These are phyloP conservation scores for Knoxdaviesia proteae DNA, from an alignment of 2,329 filamentous ascomycete species.

Conservation along the genomic window DNA sequence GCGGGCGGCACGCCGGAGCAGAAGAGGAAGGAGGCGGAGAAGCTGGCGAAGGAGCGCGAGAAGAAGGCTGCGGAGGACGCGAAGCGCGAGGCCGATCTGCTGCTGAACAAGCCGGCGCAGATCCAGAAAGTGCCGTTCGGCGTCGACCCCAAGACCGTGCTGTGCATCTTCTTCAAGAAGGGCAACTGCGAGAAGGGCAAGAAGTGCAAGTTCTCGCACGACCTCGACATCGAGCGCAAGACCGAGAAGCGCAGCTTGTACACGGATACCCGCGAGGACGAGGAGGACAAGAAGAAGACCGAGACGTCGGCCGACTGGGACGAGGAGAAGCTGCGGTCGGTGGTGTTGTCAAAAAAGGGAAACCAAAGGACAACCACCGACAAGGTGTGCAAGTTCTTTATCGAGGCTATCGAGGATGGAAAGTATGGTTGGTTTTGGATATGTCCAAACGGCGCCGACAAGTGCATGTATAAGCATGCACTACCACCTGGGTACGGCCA, in stretches of 20 bases:
- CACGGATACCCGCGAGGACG: slow-evolving; percentile 55
- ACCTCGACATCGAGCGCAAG: slow-evolving; percentile 74
- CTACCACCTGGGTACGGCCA: slow-evolving; percentile 67
- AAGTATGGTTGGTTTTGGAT: slow-evolving; percentile 99
- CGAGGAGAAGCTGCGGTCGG: slow-evolving; percentile 79
- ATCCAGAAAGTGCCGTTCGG: slow-evolving; percentile 96
- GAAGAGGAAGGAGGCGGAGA: slow-evolving; percentile 57
- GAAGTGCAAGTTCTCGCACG: slow-evolving; percentile 97
- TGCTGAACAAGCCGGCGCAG: slow-evolving; percentile 83
- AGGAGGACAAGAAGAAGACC: slow-evolving; percentile 60
- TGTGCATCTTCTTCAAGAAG: slow-evolving; percentile 95
- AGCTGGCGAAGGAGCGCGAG: slow-evolving; percentile 53
- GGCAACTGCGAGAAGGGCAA: slow-evolving; percentile 91
- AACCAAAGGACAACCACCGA: slow-evolving; percentile 91
- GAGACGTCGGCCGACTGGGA: slow-evolving; percentile 97
- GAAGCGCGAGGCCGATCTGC: slow-evolving; percentile 54
- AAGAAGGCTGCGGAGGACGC: slow-evolving; percentile 81
- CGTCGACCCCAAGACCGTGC: slow-evolving; percentile 90
- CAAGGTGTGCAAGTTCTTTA: slow-evolving; percentile 98
- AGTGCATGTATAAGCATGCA: slow-evolving; percentile 97
- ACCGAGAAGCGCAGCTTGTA: slow-evolving; percentile 84
- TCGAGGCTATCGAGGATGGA: slow-evolving; percentile 88
- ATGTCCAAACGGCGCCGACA: slow-evolving; percentile 88
- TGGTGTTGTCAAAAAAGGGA: slow-evolving; percentile 89
- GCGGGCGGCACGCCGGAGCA: slow-evolving; percentile 65